Percentiles rank a stretch among this genome's conserved stretches.
Conservation (phyloP, 345 rosid genomes). For the Syzygium jambos region DNA sequence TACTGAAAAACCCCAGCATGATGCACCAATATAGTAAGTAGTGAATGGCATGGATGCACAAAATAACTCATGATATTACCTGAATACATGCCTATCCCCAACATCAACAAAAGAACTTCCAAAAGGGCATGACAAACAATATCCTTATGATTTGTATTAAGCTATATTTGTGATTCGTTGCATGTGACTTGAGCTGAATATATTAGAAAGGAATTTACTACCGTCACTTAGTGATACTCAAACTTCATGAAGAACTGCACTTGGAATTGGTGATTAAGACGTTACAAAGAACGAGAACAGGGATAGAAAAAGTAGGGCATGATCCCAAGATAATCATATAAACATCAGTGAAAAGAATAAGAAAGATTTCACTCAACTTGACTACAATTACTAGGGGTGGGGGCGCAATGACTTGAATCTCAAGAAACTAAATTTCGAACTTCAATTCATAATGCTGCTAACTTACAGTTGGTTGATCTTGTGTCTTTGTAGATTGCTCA, state of each 20-base stretch:
- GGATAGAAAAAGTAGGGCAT: background rate
- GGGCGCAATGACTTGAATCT: background rate
- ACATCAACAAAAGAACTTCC: background rate
- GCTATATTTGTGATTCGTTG: background rate
- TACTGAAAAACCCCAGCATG: background rate
- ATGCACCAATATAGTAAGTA: background rate
- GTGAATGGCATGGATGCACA: background rate
- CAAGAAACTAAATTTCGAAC: background rate
- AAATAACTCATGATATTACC: background rate
- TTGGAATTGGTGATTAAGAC: background rate
- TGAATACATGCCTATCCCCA: background rate
- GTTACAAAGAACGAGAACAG: background rate
- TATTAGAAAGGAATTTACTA: background rate
- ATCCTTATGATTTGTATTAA: background rate
- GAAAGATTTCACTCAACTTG: background rate
- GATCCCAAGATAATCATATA: background rate
- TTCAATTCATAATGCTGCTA: background rate
- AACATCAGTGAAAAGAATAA: background rate
- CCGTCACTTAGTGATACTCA: background rate
- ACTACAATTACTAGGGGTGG: background rate
- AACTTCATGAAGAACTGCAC: background rate
- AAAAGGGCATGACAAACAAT: background rate
- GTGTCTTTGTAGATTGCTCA: slow-evolving; percentile 66
- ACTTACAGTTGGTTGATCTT: slow-evolving; percentile 67
- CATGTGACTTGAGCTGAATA: background rate